Evolutionary conservation across 2,329 filamentous ascomycete genomes (phyloP).

Genomic region (Colletotrichum coccodes): DNA sequence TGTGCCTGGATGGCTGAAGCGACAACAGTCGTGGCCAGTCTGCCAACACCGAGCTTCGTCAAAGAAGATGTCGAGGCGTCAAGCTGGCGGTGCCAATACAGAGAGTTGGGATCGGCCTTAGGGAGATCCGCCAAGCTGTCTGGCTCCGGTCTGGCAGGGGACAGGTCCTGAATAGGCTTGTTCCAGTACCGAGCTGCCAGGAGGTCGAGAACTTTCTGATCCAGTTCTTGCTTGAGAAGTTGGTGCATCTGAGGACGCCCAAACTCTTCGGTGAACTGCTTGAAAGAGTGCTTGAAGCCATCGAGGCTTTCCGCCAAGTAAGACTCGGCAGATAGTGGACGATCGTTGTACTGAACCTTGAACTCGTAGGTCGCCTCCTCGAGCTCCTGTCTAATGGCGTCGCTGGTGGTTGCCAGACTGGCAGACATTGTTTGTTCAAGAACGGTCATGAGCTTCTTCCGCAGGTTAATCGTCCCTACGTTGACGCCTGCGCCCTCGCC

Average conservation of each 20-base stretch:
- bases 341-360: constrained; percentile 99
- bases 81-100: constrained; percentile 94
- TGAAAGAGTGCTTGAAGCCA: constrained; percentile 97
- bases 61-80: constrained; percentile 91
- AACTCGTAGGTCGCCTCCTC: constrained; percentile 98
- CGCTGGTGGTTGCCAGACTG: constrained; percentile 87
- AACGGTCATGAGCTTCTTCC: constrained; percentile 97
- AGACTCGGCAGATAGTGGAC: constrained; percentile 92
- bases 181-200: constrained; percentile 98
- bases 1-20: constrained; percentile 87
- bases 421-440: constrained; percentile 97
- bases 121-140: constrained; percentile 83
- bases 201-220: constrained; percentile 93
- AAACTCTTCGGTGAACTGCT: constrained; percentile 89
- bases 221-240: constrained; percentile 89
- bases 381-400: constrained; percentile 93
- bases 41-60: constrained; percentile 93
- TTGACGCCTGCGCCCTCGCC: constrained; percentile 77
- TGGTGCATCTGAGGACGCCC: constrained; percentile 89
- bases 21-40: constrained; percentile 91
- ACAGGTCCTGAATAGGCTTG: constrained; percentile 88
- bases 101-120: constrained; percentile 84
- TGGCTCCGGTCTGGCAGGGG: constrained; percentile 70
- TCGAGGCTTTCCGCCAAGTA: constrained; percentile 96
- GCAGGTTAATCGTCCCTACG: constrained; percentile 86